Conservation (phyloP, 768 basidiomycete genomes). For the Tulasnella sp. region DNA sequence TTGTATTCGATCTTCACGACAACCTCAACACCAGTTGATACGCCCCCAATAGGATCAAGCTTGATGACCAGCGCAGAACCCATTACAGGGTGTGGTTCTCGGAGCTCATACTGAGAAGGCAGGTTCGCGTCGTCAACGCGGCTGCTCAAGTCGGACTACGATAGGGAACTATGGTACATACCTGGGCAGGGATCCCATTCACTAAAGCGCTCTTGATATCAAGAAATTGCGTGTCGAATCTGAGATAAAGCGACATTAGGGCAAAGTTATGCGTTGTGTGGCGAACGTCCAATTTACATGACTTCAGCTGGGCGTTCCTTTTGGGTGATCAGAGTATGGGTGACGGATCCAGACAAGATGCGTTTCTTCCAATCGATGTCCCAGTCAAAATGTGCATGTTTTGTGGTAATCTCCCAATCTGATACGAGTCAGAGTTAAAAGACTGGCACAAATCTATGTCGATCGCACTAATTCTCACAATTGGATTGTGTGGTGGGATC, state of each 20-base stretch:
- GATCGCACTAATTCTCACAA: slow-evolving; percentile 25
- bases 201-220: slow-evolving; percentile 47
- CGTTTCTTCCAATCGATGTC: slow-evolving; percentile 56
- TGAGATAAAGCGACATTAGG: slow-evolving; percentile 24
- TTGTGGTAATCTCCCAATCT: slow-evolving; percentile 47
- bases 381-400: slow-evolving; percentile 70
- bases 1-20: slow-evolving; percentile 49
- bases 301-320: slow-evolving; percentile 45
- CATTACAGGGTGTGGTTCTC: slow-evolving; percentile 54
- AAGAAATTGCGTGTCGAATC: slow-evolving; percentile 68
- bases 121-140: background rate
- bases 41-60: slow-evolving; percentile 32
- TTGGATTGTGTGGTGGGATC: slow-evolving; percentile 78
- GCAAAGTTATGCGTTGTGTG: background rate
- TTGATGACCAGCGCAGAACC: slow-evolving; percentile 62
- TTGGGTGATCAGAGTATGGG: slow-evolving; percentile 48
- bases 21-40: slow-evolving; percentile 34
- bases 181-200: slow-evolving; percentile 38
- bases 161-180: slow-evolving; percentile 26
- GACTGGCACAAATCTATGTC: background rate
- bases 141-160: background rate
- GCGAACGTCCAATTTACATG: slow-evolving; percentile 37
- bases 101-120: slow-evolving; percentile 39
- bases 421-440: background rate
- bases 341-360: slow-evolving; percentile 53